Evolutionary conservation across 192 early-diverging fungal genomes (phyloP).

Genomic region (Podila epigama): DNA sequence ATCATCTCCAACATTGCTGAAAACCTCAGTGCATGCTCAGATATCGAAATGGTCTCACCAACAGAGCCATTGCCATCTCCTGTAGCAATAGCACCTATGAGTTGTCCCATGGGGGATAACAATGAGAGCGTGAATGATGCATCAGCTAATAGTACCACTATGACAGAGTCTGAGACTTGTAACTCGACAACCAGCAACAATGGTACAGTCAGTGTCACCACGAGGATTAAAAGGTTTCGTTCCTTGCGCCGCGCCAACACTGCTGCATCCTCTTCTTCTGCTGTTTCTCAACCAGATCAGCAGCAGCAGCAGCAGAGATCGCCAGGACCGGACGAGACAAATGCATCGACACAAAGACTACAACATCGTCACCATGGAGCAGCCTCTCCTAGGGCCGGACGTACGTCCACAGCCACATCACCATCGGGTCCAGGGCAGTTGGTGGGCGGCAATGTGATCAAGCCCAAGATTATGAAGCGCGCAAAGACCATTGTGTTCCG

Average conservation of each 20-base stretch:
- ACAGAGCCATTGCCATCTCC: not conserved
- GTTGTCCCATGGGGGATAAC: too few relatives aligned
- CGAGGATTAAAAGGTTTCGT: constrained; percentile 35
- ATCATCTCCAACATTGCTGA: not conserved
- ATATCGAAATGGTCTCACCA: constrained; percentile 30
- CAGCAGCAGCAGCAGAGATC: not conserved
- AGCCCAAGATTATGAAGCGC: constrained; percentile 31
- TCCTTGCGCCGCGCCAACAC: constrained; percentile 31
- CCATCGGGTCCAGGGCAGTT: not conserved
- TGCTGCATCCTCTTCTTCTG: not conserved
- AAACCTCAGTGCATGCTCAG: not conserved
- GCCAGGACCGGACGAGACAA: not conserved
- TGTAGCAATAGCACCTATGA: too few relatives aligned
- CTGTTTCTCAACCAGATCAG: not conserved
- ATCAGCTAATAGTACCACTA: not conserved
- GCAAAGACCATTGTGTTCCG: constrained; percentile 41
- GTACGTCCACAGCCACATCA: not conserved
- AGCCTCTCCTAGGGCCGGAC: not conserved
- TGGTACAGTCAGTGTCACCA: constrained; percentile 3
- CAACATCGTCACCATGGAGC: constrained; percentile 32
- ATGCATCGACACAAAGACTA: constrained; percentile 3
- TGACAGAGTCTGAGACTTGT: too few relatives aligned
- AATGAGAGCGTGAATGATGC: too few relatives aligned
- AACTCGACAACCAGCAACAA: too few relatives aligned
- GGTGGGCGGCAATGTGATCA: not conserved